These are phyloP conservation scores for Aspergillus fumigatus DNA, from an alignment of 2,329 filamentous ascomycete genomes.

Conservation along the genomic window DNA sequence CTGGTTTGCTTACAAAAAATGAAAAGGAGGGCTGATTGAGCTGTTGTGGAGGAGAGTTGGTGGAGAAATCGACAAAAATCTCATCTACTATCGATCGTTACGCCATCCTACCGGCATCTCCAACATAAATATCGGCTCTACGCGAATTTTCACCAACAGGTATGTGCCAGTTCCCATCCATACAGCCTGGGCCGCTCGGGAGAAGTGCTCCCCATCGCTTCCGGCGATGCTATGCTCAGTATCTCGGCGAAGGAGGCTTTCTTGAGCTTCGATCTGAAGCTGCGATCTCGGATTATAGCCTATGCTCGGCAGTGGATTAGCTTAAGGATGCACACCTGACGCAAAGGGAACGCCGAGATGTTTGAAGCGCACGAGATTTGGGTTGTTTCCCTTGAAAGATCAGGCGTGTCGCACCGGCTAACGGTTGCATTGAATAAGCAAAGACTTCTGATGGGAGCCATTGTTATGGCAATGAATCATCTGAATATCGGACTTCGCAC, in stretches of 20 bases:
- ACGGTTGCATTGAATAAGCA: not conserved
- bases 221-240: not conserved
- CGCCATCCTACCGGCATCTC: not conserved
- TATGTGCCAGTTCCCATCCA: not conserved
- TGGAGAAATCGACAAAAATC: not conserved
- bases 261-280: not conserved
- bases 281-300: not conserved
- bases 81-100: not conserved
- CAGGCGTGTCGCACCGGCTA: not conserved
- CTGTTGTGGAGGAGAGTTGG: slow-evolving; percentile 3
- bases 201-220: not conserved
- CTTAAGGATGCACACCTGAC: not conserved
- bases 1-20: slow-evolving; percentile 32
- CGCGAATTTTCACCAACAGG: not conserved
- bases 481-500: not conserved
- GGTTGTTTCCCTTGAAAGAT: too few species aligned
- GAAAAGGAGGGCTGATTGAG: slow-evolving; percentile 7
- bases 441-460: not conserved
- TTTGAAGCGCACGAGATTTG: too few species aligned
- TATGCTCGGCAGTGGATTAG: not conserved
- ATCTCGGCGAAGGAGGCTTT: not conserved
- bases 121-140: not conserved
- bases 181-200: not conserved
- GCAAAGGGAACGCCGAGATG: not conserved
- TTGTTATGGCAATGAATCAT: not conserved